Evolutionary conservation across 108 stramenopile species (phyloP).

Genomic region (Pseudonitzschia multistriata): DNA sequence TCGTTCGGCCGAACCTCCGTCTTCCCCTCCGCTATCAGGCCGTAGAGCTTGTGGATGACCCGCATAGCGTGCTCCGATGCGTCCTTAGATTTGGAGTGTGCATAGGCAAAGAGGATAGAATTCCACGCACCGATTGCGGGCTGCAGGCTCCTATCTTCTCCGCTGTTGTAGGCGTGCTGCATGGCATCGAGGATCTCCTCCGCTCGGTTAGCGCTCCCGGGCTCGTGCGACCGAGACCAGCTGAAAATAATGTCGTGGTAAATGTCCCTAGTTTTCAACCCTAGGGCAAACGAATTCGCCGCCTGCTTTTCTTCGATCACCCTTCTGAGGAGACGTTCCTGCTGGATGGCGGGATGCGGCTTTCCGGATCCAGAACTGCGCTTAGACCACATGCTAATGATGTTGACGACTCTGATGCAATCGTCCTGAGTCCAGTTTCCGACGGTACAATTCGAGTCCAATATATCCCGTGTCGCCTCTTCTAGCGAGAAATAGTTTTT

Average conservation of each 20-base stretch:
- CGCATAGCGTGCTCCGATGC: slow-evolving; percentile 17
- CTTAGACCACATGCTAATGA: slow-evolving; percentile 12
- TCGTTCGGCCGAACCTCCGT: slow-evolving; percentile 17
- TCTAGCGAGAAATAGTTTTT: slow-evolving; percentile 11
- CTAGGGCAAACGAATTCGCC: slow-evolving; percentile 2
- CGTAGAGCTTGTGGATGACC: slow-evolving; percentile 18
- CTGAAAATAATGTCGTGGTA: slow-evolving; percentile 24
- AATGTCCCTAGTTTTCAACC: slow-evolving; percentile 15
- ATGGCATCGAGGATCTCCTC: slow-evolving; percentile 35
- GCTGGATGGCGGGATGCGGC: slow-evolving; percentile 7
- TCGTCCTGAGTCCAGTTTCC: slow-evolving; percentile 18
- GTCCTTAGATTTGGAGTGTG: slow-evolving; percentile 14
- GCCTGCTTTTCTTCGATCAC: slow-evolving; percentile 24
- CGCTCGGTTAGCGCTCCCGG: slow-evolving; percentile 18
- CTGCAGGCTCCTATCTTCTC: slow-evolving; percentile 18
- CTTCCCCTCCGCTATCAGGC: slow-evolving; percentile 10
- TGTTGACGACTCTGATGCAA: not conserved
- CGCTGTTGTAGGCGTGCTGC: slow-evolving; percentile 15
- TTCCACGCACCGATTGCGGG: slow-evolving; percentile 30
- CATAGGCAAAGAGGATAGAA: slow-evolving; percentile 16
- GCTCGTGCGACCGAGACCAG: slow-evolving; percentile 30
- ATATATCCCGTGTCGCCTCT: slow-evolving; percentile 15
- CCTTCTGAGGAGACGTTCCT: slow-evolving; percentile 19
- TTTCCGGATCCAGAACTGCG: not conserved
- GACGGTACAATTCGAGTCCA: slow-evolving; percentile 8